Evolutionary conservation across 2,329 filamentous ascomycete species (phyloP), one percentile per base, ranked within the genome.

Genomic region (Epichloe baconii): DNA sequence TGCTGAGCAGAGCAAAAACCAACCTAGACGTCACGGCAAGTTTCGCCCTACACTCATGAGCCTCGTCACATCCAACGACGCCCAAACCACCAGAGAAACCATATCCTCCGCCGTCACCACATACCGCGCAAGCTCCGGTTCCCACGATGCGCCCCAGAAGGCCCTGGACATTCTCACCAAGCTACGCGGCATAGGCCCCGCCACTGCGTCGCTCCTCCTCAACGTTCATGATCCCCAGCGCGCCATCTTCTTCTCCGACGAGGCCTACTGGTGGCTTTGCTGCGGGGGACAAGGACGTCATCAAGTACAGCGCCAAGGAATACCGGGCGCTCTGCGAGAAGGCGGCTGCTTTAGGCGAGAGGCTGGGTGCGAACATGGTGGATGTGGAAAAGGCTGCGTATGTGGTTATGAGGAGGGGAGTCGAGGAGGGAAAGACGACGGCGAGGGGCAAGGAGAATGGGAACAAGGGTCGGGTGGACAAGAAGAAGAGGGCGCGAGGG

Each of bases 201-300:
- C 87, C 7, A 91, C 86, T 0, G 86, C 85, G 0, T 87, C 85
- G 1, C 75, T 93, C 35, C 68, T 91, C 1, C 73, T 93, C 3
- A 77, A 82, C 4, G 78, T 85, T 4, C 76, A 81, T 56, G 75
- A 81, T 53, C 75, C 82, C 0, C 64, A 71, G 0, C 66, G 68
- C 12, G 72, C 82, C 47, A 76, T 86, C 2, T 91, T 91, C 71
- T 91, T 91, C 67, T 85, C 82, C 2, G 88, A 94, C 61, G 87
- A 93, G 66, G 74, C 83, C 3, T 91, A 82, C 61, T 76, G 82
- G 56, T 91, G 85, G 85, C 67, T 85, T 5, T 78, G 78, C 59
- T 44, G 76, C 61, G 64, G 66, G n/a, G 6, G 2, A 69, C 41
- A 74, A 69, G 50, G 66, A 60, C 0, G 66, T 70, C 23, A 82